Evolutionary conservation across 768 basidiomycete genomes (phyloP).

Genomic region (Amyloporia xantha): DNA sequence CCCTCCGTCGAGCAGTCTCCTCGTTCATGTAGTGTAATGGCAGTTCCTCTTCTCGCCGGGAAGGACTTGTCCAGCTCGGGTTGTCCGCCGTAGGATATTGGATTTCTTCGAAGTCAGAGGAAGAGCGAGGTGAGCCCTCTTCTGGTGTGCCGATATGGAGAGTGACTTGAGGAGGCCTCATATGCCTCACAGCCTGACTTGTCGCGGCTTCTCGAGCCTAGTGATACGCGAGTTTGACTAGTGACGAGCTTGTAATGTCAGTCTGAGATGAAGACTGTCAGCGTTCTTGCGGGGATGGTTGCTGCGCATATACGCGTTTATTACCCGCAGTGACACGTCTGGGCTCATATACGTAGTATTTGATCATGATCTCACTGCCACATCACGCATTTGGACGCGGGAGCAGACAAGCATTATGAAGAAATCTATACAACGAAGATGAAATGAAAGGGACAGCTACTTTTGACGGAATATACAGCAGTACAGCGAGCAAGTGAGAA

Average conservation of each 20-base stretch:
- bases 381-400: neutral
- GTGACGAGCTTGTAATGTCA: too few species aligned
- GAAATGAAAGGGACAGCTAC: slow-evolving; percentile 5
- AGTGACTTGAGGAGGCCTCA: slow-evolving; percentile 48
- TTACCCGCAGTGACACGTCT: slow-evolving; percentile 3
- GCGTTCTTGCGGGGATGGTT: neutral
- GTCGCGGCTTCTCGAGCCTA: neutral
- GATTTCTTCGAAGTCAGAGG: slow-evolving; percentile 69
- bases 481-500: slow-evolving; percentile 8
- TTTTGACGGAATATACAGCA: slow-evolving; percentile 13
- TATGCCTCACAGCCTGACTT: slow-evolving; percentile 1
- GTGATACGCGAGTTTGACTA: too few species aligned
- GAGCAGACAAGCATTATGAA: neutral
- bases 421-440: neutral
- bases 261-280: too few species aligned
- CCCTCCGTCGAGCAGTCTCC: slow-evolving; percentile 43
- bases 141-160: slow-evolving; percentile 62
- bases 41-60: slow-evolving; percentile 33
- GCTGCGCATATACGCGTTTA: neutral
- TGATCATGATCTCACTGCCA: slow-evolving; percentile 6
- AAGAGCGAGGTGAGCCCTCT: slow-evolving; percentile 41
- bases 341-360: too few species aligned
- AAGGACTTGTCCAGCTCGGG: slow-evolving; percentile 18
- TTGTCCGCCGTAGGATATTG: slow-evolving; percentile 43
- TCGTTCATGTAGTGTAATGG: slow-evolving; percentile 49